Evolutionary conservation across 345 rosid species (phyloP), one percentile per base, ranked within the genome.

Genomic region (Gossypium rotundifolium): DNA sequence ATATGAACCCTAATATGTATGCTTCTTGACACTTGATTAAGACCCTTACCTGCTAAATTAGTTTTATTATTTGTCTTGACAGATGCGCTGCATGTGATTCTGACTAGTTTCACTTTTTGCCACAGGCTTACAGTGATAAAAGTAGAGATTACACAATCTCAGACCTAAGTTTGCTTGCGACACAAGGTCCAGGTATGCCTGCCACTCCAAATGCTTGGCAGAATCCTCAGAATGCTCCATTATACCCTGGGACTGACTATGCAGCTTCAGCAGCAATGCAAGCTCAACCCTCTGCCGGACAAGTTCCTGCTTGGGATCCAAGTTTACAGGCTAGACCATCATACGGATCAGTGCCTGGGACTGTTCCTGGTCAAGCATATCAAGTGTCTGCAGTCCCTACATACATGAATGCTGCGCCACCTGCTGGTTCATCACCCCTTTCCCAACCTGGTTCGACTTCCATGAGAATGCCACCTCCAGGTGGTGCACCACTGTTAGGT

Each of bases 61-160:
- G 59, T 71, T 45, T 18, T 44, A 46, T 45, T 22, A 48, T 72
- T 49, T 71, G 14, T 44, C 68, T 23, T 33, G 13, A 49, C 53
- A 49, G 4, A n/a, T 33, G 17, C 54, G 5, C 22, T 53, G n/a
- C 20, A 7, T 53, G 42, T 54, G 66, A 63, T 23, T 60, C 42
- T 58, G 29, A 59, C 65, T 48, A 45, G 70, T 70, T 83, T 55
- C 44, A 25, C 10, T 7, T 57, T 22, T 33, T 17, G 27, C 57
- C 18, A 59, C 73, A 94, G 97, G 95, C 97, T 12, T 90, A 76
- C 85, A 91, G 92, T 75, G 98, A 94, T 75, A 94, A 92, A 82
- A 92, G 97, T 80, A 87, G 97, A 87, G 98, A 94, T 80, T 94
- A 89, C 65, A 94, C 97, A 11, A 80, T 91, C 25, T 94, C 92